A percentile compares a stretch with the other conserved stretches of the same genome.
Conservation (phyloP, 179 eudicot species). For the Vitellaria paradoxa region DNA sequence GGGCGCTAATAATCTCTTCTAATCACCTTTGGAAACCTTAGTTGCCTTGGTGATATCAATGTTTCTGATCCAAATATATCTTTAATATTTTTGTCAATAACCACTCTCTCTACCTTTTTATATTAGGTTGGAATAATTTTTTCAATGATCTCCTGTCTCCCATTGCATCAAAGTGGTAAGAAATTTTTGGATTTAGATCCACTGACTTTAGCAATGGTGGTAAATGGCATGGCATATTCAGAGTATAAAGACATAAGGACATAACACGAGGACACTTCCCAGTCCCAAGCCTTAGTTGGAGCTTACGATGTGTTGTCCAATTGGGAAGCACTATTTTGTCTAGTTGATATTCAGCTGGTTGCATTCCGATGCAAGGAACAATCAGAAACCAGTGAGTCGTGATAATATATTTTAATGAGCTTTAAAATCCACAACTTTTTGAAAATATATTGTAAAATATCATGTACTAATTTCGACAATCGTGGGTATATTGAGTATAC, state of each 20-base stretch:
- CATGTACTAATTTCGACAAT: background rate
- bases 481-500: no score
- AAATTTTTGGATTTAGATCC: background rate
- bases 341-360: no score
- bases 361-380: background rate
- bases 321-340: background rate
- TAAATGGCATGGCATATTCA: background rate
- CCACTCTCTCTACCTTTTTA: background rate
- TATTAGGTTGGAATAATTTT: no score
- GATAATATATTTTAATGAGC: background rate
- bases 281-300: background rate
- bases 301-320: background rate
- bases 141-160: background rate
- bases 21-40: background rate
- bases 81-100: background rate
- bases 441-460: background rate
- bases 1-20: background rate
- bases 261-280: background rate
- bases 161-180: background rate
- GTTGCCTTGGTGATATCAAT: background rate
- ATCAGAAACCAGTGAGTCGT: background rate
- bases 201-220: background rate
- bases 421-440: background rate
- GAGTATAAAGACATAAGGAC: background rate
- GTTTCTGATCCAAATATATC: background rate